A percentile compares a stretch with the other conserved stretches of the same genome.
phyloP scores from a whole-genome alignment of 2,329 filamentous ascomycete species.

The Epicoccum nigrum region DNA sequence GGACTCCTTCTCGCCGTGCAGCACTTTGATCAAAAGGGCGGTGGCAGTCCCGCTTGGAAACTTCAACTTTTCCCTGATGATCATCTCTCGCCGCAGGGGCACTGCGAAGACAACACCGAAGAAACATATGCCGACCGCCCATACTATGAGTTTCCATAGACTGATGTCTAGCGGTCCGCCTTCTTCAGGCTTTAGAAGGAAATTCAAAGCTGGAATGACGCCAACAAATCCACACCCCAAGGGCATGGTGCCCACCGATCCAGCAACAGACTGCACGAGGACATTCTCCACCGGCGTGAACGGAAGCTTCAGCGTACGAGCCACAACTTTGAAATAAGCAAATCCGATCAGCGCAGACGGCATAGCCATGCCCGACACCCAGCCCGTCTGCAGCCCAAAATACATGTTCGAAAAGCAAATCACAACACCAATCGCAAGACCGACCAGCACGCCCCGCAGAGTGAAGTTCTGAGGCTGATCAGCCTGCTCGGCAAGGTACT shows the following conservation, averaged over 20 bases:
- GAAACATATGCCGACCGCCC: conserved; percentile 91
- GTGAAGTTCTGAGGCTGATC: conserved; percentile 76
- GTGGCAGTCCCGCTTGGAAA: conserved; percentile 97
- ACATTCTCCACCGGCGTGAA: conserved; percentile 98
- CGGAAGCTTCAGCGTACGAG: conserved; percentile 73
- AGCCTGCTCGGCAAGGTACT: conserved; percentile 41
- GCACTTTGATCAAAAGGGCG: conserved; percentile 86
- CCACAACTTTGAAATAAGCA: conserved; percentile 84
- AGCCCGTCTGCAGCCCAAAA: conserved; percentile 92
- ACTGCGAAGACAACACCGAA: conserved; percentile 98
- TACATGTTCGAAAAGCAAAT: conserved; percentile 99
- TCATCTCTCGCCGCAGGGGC: conserved; percentile 86
- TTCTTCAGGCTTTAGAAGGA: conserved; percentile 77
- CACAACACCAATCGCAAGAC: conserved; percentile 81
- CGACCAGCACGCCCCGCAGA: conserved; percentile 76
- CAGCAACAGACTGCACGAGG: conserved; percentile 92
- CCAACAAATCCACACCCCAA: conserved; percentile 94
- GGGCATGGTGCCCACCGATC: conserved; percentile 95
- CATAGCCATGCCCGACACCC: conserved; percentile 93
- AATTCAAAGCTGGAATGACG: conserved; percentile 91
- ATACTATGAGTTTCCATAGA: conserved; percentile 80
- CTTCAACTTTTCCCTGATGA: conserved; percentile 87
- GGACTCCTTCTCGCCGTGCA: conserved; percentile 68
- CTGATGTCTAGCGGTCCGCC: conserved; percentile 75
- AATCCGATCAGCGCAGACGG: conserved; percentile 93